A percentile compares a stretch with the other conserved stretches of the same genome.
Conservation (phyloP, 2,329 filamentous ascomycete species). For the Exutisphaerella laricina region DNA sequence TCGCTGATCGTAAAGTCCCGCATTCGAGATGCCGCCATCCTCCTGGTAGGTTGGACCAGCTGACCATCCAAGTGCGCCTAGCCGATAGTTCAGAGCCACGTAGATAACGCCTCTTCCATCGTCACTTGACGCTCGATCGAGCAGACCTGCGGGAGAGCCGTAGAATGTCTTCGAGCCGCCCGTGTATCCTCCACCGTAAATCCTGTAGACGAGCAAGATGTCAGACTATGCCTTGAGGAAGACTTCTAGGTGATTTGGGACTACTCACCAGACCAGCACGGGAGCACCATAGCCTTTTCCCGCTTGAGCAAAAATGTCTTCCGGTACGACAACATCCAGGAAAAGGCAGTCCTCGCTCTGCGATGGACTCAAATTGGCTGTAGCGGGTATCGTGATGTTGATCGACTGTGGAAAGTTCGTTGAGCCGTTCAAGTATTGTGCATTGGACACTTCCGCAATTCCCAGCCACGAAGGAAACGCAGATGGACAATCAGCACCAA, state of each 20-base stretch:
- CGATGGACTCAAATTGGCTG: slow-evolving; percentile 6
- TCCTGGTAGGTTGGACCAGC: slow-evolving; percentile 40
- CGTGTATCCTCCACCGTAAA: slow-evolving; percentile 42
- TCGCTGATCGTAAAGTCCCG: slow-evolving; percentile 50
- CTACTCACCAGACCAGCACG: slow-evolving; percentile 32
- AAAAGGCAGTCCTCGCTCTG: slow-evolving; percentile 38
- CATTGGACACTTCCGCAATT: background rate
- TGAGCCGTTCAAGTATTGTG: background rate
- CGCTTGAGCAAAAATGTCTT: slow-evolving; percentile 28
- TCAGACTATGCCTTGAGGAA: background rate
- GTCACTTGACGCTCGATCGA: slow-evolving; percentile 37
- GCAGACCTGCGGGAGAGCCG: slow-evolving; percentile 32
- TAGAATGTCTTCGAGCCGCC: slow-evolving; percentile 35
- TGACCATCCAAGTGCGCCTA: slow-evolving; percentile 48
- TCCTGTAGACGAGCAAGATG: slow-evolving; percentile 13
- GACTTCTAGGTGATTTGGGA: background rate
- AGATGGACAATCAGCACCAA: background rate
- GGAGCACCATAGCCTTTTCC: slow-evolving; percentile 30
- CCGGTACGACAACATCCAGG: slow-evolving; percentile 36
- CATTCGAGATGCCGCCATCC: slow-evolving; percentile 44
- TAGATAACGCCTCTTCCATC: slow-evolving; percentile 39
- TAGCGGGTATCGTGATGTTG: slow-evolving; percentile 21
- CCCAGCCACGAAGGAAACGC: slow-evolving; percentile 2
- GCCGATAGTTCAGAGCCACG: slow-evolving; percentile 46
- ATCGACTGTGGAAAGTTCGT: slow-evolving; percentile 7